Evolutionary conservation across 352 stramenopile genomes (phyloP).

Genomic region (Phytopythium montanum): DNA sequence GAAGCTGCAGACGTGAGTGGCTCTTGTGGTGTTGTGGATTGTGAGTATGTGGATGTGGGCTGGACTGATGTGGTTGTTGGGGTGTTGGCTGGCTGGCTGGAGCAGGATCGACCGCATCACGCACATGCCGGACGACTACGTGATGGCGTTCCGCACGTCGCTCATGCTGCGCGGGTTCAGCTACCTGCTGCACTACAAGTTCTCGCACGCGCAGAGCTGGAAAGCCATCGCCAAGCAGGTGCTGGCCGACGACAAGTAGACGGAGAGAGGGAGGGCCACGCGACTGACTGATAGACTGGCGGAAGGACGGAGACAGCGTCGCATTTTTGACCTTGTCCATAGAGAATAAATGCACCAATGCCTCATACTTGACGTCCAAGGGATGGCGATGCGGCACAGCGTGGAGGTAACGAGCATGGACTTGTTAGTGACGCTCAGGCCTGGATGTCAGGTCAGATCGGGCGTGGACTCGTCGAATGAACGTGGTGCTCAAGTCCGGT

Average conservation of each 20-base stretch:
- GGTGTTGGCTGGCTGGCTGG: too few relatives aligned
- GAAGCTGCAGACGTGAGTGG: constrained; percentile 69
- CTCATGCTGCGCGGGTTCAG: constrained; percentile 84
- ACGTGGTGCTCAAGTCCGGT: too few relatives aligned
- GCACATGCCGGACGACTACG: constrained; percentile 81
- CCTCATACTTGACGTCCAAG: too few relatives aligned
- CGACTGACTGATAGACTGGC: background rate
- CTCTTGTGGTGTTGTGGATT: constrained; percentile 7
- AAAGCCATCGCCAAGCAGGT: constrained; percentile 58
- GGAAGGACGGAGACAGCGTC: background rate
- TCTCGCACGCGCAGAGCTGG: constrained; percentile 85
- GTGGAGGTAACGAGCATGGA: too few relatives aligned
- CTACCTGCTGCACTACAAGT: constrained; percentile 83
- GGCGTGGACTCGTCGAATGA: too few relatives aligned
- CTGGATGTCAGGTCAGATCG: too few relatives aligned
- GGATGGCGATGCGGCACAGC: too few relatives aligned
- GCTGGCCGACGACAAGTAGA: constrained; percentile 35
- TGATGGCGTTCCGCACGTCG: constrained; percentile 86
- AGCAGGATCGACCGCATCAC: constrained; percentile 79
- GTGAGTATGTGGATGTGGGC: too few relatives aligned
- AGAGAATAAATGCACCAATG: too few relatives aligned
- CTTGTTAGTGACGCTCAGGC: too few relatives aligned
- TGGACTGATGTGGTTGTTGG: too few relatives aligned
- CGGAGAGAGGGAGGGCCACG: too few relatives aligned
- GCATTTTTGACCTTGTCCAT: background rate